Base-by-base conservation (phyloP, 345 rosid genomes). In the Moricandia moricandioides region DNA sequence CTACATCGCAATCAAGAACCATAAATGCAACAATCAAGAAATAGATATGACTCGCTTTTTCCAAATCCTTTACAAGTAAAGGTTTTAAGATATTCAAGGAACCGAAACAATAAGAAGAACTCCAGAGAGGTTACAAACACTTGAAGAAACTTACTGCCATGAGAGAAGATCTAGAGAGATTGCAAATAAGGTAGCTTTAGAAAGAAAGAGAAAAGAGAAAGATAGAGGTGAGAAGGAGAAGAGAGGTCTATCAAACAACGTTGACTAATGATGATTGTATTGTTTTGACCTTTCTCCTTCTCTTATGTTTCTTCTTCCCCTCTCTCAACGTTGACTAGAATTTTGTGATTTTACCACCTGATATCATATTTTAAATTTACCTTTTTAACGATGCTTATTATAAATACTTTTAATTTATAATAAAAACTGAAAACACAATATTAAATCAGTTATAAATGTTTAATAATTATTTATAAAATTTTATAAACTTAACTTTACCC, bases 121-220 rank as follows among this genome's bases (percentile, higher is more conserved):
- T n/a, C 17, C 16, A 5, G 52, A 45, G 52, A 45, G 52, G 4
- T 40, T 40, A n/a, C 52, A 45, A 45, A 45, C 52, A 49, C 21
- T 49, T 49, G 21, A 49, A 49, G 10, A 40, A 72, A 83, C 96
- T 87, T 71, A 90, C 96, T 18, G 89, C 89, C 96, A 90, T 90
- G 71, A 45, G 43, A 45, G 71, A 47, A 45, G 51, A 31, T 31
- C 54, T 17, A 43, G 45, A 45, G 67, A 67, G 75, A 52, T 61
- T 40, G 59, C 62, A 74, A 37, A 17, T 70, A 33, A 75, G 43
- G 59, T 26, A 40, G 30, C 60, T 52, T 47, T 35, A 66, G 68
- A 57, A 45, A 73, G 52, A 69, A 55, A 67, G 55, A 49, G 55
- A 45, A 6, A 45, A 6, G 8, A n/a, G 17, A n/a, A n/a, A n/a